Evolutionary conservation across 192 early-diverging fungal genomes (phyloP), one percentile per base, ranked within the genome.

Genomic region (Entomortierella beljakovae): DNA sequence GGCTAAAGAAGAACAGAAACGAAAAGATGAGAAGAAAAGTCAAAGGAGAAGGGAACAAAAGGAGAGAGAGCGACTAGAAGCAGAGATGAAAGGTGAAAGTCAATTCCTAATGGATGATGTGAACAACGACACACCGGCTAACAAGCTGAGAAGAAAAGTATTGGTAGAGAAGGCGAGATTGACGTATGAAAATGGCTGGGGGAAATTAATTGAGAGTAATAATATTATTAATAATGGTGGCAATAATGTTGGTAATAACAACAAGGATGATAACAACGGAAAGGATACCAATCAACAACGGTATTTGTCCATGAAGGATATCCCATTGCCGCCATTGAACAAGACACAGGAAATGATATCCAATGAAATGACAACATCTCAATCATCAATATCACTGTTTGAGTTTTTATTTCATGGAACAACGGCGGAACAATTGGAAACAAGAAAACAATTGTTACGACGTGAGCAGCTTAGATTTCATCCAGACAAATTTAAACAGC

Each of bases 391-490:
- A 11, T 57, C 64, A 22, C 51, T 75, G 23, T 67, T 61, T 46
- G 72, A 75, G 9, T 75, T 75, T 22, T 57, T 75, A 34, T 75
- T 75, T 64, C 56, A 62, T 60, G 72, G 72, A 2, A 64, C 57
- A 1, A 57, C 51, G 1, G 34, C 50, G 22, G 59, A 67, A 25
- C 32, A 75, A 25, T 7, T 6, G 6, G 64, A 67, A 50, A 42
- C 57, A 18, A 40, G 72, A 40, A 66, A 55, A 33, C 72, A 75
- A 35, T 6, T 68, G 13, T 33, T 75, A 34, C 56, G 72, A 37
- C 64, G 72, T 20, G 72, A 75, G n/a, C 72, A 75, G 50, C 72
- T 75, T 23, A 75, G 64, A 37, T 75, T 75, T n/a, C 72, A 75
- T 67, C 72, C 72, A 9, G 72, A 75, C 72, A 75, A 75, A 35